Evolutionary conservation across 495 filamentous ascomycete species (phyloP).

Genomic region (Friedmanniomyces endolithicus): DNA sequence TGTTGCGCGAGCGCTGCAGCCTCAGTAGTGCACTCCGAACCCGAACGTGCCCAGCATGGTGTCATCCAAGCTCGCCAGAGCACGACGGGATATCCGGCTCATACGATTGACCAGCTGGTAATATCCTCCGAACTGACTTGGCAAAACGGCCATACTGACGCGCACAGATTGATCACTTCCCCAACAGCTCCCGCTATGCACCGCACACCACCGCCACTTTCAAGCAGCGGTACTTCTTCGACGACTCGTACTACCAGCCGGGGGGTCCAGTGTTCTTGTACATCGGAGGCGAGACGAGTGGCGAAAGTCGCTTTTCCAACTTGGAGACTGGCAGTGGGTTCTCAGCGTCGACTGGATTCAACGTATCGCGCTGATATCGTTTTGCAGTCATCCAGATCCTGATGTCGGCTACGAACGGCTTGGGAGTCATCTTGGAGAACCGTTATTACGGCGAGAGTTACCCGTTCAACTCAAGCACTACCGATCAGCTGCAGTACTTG

Average conservation of each 20-base stretch:
- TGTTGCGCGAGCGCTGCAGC: neutral
- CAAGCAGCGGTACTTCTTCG: slow-evolving; percentile 36
- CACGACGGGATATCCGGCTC: neutral
- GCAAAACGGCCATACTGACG: neutral
- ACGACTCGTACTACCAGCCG: slow-evolving; percentile 36
- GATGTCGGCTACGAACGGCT: slow-evolving; percentile 36
- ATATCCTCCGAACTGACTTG: neutral
- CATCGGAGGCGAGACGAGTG: slow-evolving; percentile 33
- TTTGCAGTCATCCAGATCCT: slow-evolving; percentile 32
- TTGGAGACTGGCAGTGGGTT: slow-evolving; percentile 27
- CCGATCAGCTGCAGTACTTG: slow-evolving; percentile 34
- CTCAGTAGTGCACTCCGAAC: neutral
- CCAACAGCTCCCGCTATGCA: slow-evolving; percentile 26
- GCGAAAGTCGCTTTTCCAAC: slow-evolving; percentile 21
- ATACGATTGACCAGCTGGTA: neutral
- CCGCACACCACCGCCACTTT: slow-evolving; percentile 33
- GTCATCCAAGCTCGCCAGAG: neutral
- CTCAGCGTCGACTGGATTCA: neutral
- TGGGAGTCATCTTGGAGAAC: slow-evolving; percentile 39
- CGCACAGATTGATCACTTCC: slow-evolving; percentile 35
- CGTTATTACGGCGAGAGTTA: slow-evolving; percentile 36
- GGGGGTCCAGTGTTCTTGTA: slow-evolving; percentile 38
- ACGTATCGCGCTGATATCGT: neutral
- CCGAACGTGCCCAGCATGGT: neutral
- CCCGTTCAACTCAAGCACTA: slow-evolving; percentile 32